These are phyloP conservation scores for Penicillium flavigenum DNA, from an alignment of 495 filamentous ascomycete species.

Conservation along the genomic window DNA sequence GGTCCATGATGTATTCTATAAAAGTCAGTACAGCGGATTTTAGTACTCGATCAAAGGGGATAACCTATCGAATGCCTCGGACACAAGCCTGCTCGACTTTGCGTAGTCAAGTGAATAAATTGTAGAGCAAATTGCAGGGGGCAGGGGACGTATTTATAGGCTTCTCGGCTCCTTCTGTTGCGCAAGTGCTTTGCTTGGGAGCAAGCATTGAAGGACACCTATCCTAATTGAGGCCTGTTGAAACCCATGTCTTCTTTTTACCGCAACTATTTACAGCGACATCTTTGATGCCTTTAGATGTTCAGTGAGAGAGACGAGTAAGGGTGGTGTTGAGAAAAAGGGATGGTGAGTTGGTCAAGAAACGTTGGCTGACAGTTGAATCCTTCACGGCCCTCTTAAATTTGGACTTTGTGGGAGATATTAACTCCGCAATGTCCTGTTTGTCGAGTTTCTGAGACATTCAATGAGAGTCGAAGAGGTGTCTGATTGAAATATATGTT, in stretches of 20 bases:
- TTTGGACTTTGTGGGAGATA: not conserved
- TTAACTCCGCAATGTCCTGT: not conserved
- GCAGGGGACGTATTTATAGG: conserved; percentile 3
- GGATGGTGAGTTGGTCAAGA: not conserved
- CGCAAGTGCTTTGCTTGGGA: not conserved
- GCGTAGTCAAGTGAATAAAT: not conserved
- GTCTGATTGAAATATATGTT: no score
- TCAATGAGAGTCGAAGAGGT: no score
- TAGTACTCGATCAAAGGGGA: no score
- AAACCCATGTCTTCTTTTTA: conserved; percentile 2
- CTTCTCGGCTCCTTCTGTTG: not conserved
- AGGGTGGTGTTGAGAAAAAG: not conserved
- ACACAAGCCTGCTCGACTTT: conserved; percentile 3
- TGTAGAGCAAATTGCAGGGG: conserved; percentile 4
- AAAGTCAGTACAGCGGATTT: no score
- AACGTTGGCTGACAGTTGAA: not conserved
- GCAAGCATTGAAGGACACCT: not conserved
- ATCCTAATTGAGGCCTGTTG: conserved; percentile 1
- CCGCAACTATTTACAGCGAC: not conserved
- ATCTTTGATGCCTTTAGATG: not conserved
- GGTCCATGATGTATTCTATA: not conserved
- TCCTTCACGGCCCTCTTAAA: not conserved
- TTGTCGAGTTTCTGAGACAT: no score
- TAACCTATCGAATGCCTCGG: no score
- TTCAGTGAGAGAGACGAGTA: conserved; percentile 1